phyloP scores from a whole-genome alignment of 2,329 filamentous ascomycete genomes.

The Neonectria faginata region DNA sequence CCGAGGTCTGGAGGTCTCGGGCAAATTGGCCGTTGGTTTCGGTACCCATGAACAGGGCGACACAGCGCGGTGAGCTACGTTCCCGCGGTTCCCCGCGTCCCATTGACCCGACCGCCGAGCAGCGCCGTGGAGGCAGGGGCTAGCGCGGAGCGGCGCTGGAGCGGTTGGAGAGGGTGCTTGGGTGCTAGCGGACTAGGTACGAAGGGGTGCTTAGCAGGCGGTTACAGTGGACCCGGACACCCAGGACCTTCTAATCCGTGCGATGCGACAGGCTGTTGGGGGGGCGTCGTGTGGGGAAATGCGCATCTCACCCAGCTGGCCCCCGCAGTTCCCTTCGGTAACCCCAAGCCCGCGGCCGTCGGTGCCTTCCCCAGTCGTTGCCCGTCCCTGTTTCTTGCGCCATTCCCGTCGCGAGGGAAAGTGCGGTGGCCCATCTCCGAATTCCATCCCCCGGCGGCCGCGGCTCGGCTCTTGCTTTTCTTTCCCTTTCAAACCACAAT shows the following conservation, averaged over 20 bases:
- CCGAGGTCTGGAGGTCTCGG: slow-evolving; percentile 31
- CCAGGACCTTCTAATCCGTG: slow-evolving; percentile 35
- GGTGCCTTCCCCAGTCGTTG: slow-evolving; percentile 26
- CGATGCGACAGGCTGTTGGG: slow-evolving; percentile 37
- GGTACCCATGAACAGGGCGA: not conserved
- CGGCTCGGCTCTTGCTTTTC: slow-evolving; percentile 2
- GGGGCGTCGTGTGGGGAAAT: slow-evolving; percentile 25
- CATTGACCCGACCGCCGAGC: slow-evolving; percentile 44
- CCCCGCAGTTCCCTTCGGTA: slow-evolving; percentile 30
- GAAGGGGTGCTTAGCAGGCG: not conserved
- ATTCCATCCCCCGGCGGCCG: not conserved
- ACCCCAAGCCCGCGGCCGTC: not conserved
- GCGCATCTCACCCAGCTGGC: not conserved
- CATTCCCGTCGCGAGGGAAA: not conserved
- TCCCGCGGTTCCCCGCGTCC: slow-evolving; percentile 35
- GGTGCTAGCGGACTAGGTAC: not conserved
- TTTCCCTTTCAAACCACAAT: not conserved
- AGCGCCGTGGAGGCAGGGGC: slow-evolving; percentile 1
- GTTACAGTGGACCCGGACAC: slow-evolving; percentile 12
- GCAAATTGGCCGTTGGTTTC: not conserved
- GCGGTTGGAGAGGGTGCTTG: not conserved
- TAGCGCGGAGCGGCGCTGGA: slow-evolving; percentile 19
- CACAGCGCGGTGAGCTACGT: not conserved
- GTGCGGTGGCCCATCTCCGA: slow-evolving; percentile 3
- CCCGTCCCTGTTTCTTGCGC: slow-evolving; percentile 4